These are phyloP conservation scores for Bipolaris bicolor DNA, from an alignment of 2,329 filamentous ascomycete species.

Conservation along the genomic window DNA sequence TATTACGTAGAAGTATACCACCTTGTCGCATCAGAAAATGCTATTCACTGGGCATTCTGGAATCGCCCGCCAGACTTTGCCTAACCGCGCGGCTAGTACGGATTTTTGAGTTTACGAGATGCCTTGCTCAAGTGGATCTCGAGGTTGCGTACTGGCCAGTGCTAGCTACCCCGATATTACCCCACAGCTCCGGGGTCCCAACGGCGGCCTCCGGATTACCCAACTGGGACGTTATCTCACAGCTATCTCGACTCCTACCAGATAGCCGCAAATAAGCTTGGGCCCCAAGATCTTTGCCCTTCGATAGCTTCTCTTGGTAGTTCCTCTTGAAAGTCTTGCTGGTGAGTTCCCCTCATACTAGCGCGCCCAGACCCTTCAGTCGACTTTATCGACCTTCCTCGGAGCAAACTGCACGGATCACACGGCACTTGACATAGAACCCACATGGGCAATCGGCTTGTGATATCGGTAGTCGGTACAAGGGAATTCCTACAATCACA, in stretches of 20 bases:
- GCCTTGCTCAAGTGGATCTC: neutral
- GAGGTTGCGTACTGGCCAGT: neutral
- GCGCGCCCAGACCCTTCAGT: neutral
- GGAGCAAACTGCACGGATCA: too few relatives aligned
- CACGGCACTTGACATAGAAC: too few relatives aligned
- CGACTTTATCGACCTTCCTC: too few relatives aligned
- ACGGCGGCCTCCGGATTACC: neutral
- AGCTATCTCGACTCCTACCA: neutral
- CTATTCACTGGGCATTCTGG: neutral
- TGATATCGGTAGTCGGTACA: too few relatives aligned
- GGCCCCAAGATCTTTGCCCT: neutral
- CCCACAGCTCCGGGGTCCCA: neutral
- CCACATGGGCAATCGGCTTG: too few relatives aligned
- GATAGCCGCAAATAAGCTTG: neutral
- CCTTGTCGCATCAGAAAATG: neutral
- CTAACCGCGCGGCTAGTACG: neutral
- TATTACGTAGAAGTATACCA: neutral
- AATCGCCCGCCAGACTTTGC: neutral
- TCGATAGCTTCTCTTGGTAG: neutral
- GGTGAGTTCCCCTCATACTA: neutral
- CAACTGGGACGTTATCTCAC: neutral
- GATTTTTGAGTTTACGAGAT: neutral
- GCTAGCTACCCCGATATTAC: neutral
- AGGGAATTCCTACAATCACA: too few relatives aligned
- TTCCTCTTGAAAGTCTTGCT: too few relatives aligned